phyloP scores from a whole-genome alignment of 2,329 filamentous ascomycete genomes.

The Macroventuria anomochaeta region DNA sequence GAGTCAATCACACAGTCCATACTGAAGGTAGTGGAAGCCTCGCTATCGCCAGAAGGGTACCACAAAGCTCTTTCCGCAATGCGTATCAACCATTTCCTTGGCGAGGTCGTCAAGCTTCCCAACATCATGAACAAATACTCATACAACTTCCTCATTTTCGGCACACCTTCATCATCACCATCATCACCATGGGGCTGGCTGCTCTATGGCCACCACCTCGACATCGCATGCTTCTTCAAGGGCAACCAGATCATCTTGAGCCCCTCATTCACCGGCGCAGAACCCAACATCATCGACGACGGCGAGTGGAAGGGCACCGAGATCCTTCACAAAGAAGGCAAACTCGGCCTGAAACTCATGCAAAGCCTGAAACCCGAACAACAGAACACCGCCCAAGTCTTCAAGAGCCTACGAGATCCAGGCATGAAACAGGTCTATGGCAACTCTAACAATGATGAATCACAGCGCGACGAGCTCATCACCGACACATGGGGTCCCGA shows the following conservation, averaged over 20 bases:
- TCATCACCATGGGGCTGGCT: slow-evolving; percentile 71
- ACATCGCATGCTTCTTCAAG: slow-evolving; percentile 73
- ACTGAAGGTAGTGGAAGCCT: slow-evolving; percentile 62
- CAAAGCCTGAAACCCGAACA: slow-evolving; percentile 60
- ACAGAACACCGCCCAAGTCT: slow-evolving; percentile 63
- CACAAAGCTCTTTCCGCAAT: slow-evolving; percentile 72
- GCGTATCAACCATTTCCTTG: slow-evolving; percentile 78
- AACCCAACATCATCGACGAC: slow-evolving; percentile 75
- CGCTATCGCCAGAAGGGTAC: slow-evolving; percentile 74
- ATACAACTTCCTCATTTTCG: slow-evolving; percentile 79
- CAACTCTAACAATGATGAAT: slow-evolving; percentile 33
- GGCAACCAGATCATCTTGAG: slow-evolving; percentile 69
- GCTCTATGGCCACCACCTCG: slow-evolving; percentile 81
- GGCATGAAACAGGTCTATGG: slow-evolving; percentile 62
- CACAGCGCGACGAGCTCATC: slow-evolving; percentile 47
- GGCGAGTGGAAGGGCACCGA: slow-evolving; percentile 68
- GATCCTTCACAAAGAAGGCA: slow-evolving; percentile 70
- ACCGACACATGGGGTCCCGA: slow-evolving; percentile 77
- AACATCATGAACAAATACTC: slow-evolving; percentile 75
- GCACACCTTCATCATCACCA: slow-evolving; percentile 60
- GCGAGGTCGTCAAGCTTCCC: slow-evolving; percentile 67
- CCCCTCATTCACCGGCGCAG: slow-evolving; percentile 80
- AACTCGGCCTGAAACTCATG: slow-evolving; percentile 72
- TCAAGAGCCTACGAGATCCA: slow-evolving; percentile 66
- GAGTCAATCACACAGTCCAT: slow-evolving; percentile 51